Conservation (phyloP, 73 alveolate genomes). For the Durusdinium trenchii region DNA sequence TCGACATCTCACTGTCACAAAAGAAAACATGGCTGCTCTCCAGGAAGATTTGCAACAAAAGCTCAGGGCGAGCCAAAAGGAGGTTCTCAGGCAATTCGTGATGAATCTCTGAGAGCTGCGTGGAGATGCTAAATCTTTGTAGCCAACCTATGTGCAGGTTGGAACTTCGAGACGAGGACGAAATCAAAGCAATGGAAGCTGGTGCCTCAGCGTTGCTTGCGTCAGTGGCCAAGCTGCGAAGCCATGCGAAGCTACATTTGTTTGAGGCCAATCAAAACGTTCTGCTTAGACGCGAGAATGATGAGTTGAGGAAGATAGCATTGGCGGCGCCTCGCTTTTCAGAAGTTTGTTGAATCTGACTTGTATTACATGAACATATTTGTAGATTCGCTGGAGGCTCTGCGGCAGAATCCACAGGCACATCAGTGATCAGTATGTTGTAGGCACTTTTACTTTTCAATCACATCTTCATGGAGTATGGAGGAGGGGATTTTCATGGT, state of each 20-base stretch:
- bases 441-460: no score
- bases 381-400: no score
- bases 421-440: no score
- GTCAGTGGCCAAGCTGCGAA: neutral
- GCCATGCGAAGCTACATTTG: neutral
- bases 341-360: no score
- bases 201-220: neutral
- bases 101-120: neutral
- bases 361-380: no score
- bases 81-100: constrained; percentile 38
- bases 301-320: constrained; percentile 61
- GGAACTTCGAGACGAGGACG: constrained; percentile 56
- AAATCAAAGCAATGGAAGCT: constrained; percentile 18
- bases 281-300: constrained; percentile 58
- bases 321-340: constrained; percentile 13
- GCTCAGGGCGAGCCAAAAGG: constrained; percentile 70
- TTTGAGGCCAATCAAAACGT: constrained; percentile 19
- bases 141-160: neutral
- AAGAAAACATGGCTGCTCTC: no score
- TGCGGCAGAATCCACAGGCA: no score
- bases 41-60: constrained; percentile 74
- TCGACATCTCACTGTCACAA: no score
- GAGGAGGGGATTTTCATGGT: no score
- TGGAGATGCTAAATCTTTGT: neutral
- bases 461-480: no score